A percentile compares a stretch with the other conserved stretches of the same genome.
These are phyloP conservation scores for Allantophomopsis lycopodina DNA, from an alignment of 2,329 filamentous ascomycete genomes.

Conservation along the genomic window DNA sequence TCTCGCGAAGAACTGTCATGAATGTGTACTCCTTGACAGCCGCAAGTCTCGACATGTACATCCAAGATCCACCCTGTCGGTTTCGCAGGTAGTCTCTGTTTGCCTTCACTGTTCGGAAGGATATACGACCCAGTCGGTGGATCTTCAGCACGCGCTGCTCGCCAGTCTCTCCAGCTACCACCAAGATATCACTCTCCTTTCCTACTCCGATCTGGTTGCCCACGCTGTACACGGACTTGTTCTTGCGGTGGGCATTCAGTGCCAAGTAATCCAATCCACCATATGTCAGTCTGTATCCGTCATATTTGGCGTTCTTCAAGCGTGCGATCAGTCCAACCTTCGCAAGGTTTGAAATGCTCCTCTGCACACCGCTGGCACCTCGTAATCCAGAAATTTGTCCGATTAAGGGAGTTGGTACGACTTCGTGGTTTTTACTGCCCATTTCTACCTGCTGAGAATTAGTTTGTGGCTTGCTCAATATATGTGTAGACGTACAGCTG, in stretches of 20 bases:
- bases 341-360: constrained; percentile 77
- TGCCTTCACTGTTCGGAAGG: constrained; percentile 89
- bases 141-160: constrained; percentile 83
- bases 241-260: constrained; percentile 73
- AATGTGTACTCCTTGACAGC: constrained; percentile 92
- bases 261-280: constrained; percentile 97
- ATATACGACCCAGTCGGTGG: constrained; percentile 87
- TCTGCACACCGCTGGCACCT: constrained; percentile 69
- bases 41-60: constrained; percentile 90
- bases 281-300: constrained; percentile 93
- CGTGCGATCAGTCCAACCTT: constrained; percentile 86
- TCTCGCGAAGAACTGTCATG: constrained; percentile 72
- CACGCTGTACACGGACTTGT: constrained; percentile 75
- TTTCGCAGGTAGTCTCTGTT: constrained; percentile 93
- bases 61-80: constrained; percentile 73
- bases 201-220: constrained; percentile 91
- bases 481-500: constrained; percentile 51
- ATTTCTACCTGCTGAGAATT: constrained; percentile 61
- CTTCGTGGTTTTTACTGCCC: constrained; percentile 92
- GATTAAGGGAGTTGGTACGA: constrained; percentile 85
- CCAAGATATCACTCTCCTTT: constrained; percentile 94
- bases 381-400: constrained; percentile 70
- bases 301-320: constrained; percentile 92
- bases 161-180: constrained; percentile 72
- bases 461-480: constrained; percentile 14